Evolutionary conservation across 257 asterid genomes (phyloP), one percentile per base, ranked within the genome.

Genomic region (Prunella vulgaris): DNA sequence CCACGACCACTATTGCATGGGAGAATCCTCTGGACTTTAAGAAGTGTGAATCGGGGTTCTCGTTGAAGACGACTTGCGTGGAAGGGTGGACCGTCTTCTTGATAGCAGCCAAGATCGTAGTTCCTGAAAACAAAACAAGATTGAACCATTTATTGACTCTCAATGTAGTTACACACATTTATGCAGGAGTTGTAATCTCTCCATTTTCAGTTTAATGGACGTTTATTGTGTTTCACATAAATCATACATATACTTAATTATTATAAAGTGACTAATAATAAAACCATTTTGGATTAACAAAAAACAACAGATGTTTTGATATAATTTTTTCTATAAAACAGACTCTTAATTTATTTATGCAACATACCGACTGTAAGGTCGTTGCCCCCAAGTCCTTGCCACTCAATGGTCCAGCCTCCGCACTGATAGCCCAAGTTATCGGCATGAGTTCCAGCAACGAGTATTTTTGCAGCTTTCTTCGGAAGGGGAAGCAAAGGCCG

Each of bases 371-470:
- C 60, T 51, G 87, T 89, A 51, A 79, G 80, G 53, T 89, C 90
- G 53, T 92, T 92, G 81, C 95, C 90, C 10, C 18, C 53, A 48
- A 79, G 75, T 3, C 98, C 98, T 33, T 87, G 96, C 98, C 98
- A 92, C 38, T 83, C 77, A 0, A 89, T 81, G 12, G 98, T 89
- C 96, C 94, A 92, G 9, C 97, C 98, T 22, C 98, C 96, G 71
- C 98, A 89, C 68, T 92, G 96, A 80, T 83, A 79, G 0, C 98
- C 98, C 70, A 92, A 74, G 73, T 92, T 89, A 72, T 92, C 82
- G 0, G 98, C 97, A 76, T 92, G 98, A 69, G 76, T 82, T 74
- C 96, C 98, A 0, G 96, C 89, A 35, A 92, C 94, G 18, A 89
- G 83, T 28, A 92, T 83, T 54, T 85, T 87, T 7, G 85, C 61